Evolutionary conservation across 495 filamentous ascomycete genomes (phyloP), one percentile per base, ranked within the genome.

Genomic region (Penicillium taxi): DNA sequence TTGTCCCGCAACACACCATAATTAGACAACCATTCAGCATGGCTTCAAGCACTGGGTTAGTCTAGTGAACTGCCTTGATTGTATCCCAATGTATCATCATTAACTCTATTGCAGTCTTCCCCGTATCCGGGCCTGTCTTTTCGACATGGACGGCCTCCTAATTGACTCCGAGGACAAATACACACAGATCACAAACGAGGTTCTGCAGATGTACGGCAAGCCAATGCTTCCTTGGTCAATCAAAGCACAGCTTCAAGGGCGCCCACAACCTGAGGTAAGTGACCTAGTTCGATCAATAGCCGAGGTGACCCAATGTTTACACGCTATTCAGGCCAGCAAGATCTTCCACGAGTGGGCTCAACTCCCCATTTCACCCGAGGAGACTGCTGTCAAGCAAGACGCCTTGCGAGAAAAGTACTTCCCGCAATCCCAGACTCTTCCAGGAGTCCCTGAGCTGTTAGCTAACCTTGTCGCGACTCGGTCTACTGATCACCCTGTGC

Each of bases 61-160:
- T n/a, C n/a, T n/a, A n/a, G n/a, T n/a, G n/a, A n/a, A n/a, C n/a
- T n/a, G n/a, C n/a, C n/a, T n/a, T n/a, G n/a, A n/a, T n/a, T n/a
- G n/a, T n/a, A n/a, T n/a, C n/a, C n/a, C n/a, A n/a, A n/a, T n/a
- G n/a, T n/a, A n/a, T n/a, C n/a, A n/a, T n/a, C n/a, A n/a, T n/a
- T n/a, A n/a, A n/a, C n/a, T 15, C 19, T 20, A 23, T 39, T 18
- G 33, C 25, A 84, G 80, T 44, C 72, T 80, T 16, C 86, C 86
- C 16, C 80, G 81, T 30, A 75, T 96, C 39, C 77, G 86, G 39
- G 91, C 91, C 41, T 95, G 88, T 64, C 80, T 99, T 40, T 99
- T 99, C 55, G 91, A 98, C 70, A 94, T 98, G 88, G 91, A 98
- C 56, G 91, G 91, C 27, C 80, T 98, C 18, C 73, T 98, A 13